Conservation (phyloP, 305 asterid genomes). For the Solanum hybrid region DNA sequence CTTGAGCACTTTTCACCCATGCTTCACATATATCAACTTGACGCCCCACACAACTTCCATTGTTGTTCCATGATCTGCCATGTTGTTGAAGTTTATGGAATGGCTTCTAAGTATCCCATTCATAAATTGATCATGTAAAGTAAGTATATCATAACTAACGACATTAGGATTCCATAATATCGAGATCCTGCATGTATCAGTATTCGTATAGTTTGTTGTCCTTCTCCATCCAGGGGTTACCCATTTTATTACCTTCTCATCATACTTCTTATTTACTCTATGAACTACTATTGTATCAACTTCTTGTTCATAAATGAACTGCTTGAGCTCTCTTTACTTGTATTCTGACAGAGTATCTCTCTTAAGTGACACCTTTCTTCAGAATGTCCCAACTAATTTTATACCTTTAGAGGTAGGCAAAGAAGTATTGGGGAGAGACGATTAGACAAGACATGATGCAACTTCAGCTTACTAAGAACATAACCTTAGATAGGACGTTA, state of each 20-base stretch:
- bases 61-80: not conserved
- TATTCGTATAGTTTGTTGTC: not conserved
- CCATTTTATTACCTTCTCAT: not conserved
- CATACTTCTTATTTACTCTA: not conserved
- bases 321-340: not conserved
- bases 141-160: not conserved
- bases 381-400: not conserved
- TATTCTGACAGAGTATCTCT: not conserved
- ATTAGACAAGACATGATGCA: not conserved
- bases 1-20: not conserved
- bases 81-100: not conserved
- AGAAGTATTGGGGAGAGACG: not conserved
- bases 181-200: too few relatives aligned
- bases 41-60: not conserved
- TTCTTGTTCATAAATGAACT: too few relatives aligned
- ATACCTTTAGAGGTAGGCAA: not conserved
- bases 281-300: too few relatives aligned
- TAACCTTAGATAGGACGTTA: not conserved
- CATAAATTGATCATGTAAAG: too few relatives aligned
- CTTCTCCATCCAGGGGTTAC: not conserved
- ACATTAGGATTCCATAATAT: not conserved
- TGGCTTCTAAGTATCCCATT: not conserved
- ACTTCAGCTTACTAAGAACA: not conserved
- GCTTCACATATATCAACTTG: not conserved
- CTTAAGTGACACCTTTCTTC: not conserved